Evolutionary conservation across 345 rosid genomes (phyloP), one percentile per base, ranked within the genome.

Genomic region (Citrus maxima): DNA sequence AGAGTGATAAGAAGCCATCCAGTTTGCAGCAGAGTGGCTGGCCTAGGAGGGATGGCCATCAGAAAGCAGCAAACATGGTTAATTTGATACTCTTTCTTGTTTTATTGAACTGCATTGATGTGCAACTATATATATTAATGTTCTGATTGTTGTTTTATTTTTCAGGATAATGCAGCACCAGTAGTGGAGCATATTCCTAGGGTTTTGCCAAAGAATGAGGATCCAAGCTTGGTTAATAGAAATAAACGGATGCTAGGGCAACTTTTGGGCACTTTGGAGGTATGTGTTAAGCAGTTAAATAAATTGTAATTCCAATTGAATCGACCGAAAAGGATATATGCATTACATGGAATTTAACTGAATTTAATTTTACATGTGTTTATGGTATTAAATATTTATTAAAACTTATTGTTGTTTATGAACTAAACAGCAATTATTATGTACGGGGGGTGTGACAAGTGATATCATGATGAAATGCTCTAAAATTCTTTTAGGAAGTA

Each of bases 181-280:
- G 71, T 86, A 25, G 72, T 82, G 37, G 97, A 93, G 83, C 97
- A 89, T 83, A 80, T 90, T 70, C 98, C 99, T 13, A 89, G 99
- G 89, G 88, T 89, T 78, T 82, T 96, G 64, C 99, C 97, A 0
- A 94, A 90, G 89, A 79, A 94, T 79, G 98, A 96, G 84, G 99
- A 96, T 88, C 99, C 98, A 60, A 94, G 88, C 46, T 81, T 94
- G 85, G 92, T 94, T 80, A 93, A 85, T 80, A 89, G 99, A 85
- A 96, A 96, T 86, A 96, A 88, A 85, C 90, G 99, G 84, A 96
- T 96, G 97, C 79, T 96, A 63, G 99, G 98, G 59, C 98, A 92
- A 84, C 98, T 96, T 82, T 84, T 91, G 78, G 99, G 99, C 66
- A 96, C 99, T 78, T 85, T 94, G 84, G 99, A 96, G 98, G 99